Evolutionary conservation across 805 yeast species (phyloP).

Genomic region (Barnettozyma populi): DNA sequence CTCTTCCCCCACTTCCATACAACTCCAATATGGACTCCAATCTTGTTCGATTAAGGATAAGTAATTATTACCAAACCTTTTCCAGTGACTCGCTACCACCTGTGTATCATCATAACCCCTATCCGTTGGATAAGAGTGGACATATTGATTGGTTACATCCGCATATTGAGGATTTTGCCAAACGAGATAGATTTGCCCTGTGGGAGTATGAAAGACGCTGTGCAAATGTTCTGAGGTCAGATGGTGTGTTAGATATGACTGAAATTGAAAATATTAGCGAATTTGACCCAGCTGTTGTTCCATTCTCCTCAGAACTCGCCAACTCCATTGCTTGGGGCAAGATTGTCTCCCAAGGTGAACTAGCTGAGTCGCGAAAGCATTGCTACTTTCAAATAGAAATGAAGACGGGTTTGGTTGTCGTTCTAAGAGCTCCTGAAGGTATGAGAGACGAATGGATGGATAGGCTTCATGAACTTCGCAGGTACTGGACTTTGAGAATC

Average conservation of each 20-base stretch:
- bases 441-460: constrained; percentile 65
- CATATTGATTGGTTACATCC: constrained; percentile 62
- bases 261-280: constrained; percentile 37
- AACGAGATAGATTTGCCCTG: constrained; percentile 53
- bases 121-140: constrained; percentile 39
- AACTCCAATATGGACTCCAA: constrained; percentile 7
- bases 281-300: constrained; percentile 25
- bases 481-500: constrained; percentile 56
- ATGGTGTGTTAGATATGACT: constrained; percentile 56
- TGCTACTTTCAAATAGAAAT: constrained; percentile 50
- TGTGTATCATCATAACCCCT: constrained; percentile 49
- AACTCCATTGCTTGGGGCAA: constrained; percentile 26
- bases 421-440: constrained; percentile 48
- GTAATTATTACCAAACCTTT: constrained; percentile 19
- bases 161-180: constrained; percentile 36
- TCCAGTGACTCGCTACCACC: constrained; percentile 26
- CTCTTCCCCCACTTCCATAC: constrained; percentile 56
- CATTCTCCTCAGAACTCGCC: constrained; percentile 26
- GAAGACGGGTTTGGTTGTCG: constrained; percentile 39
- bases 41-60: constrained; percentile 24
- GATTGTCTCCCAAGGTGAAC: constrained; percentile 14
- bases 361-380: constrained; percentile 26
- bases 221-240: constrained; percentile 48
- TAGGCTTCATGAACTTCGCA: constrained; percentile 36
- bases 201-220: constrained; percentile 61